These are phyloP conservation scores for Hortaea werneckii DNA, from an alignment of 2,329 filamentous ascomycete species.

Conservation along the genomic window DNA sequence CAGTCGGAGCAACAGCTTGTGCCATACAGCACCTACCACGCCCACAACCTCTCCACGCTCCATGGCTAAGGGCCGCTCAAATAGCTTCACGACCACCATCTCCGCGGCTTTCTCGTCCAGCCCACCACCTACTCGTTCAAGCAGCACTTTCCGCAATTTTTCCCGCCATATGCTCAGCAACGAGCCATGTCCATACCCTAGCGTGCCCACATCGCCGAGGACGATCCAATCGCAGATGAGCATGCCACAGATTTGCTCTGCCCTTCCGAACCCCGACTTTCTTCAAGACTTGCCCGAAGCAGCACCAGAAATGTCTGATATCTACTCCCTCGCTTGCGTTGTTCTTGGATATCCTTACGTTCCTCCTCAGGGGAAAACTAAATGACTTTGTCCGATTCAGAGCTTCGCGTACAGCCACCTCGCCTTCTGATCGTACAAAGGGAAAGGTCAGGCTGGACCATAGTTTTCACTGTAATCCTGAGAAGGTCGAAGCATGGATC, in stretches of 20 bases:
- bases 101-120: conserved; percentile 10
- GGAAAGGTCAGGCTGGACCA: conserved; percentile 40
- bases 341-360: conserved; percentile 60
- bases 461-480: conserved; percentile 62
- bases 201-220: conserved; percentile 6
- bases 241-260: conserved; percentile 13
- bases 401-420: conserved; percentile 41
- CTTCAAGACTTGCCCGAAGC: conserved; percentile 30
- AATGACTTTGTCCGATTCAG: conserved; percentile 58
- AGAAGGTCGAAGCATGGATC: conserved; percentile 62
- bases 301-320: conserved; percentile 44
- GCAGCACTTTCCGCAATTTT: conserved; percentile 22
- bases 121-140: conserved; percentile 8
- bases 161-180: conserved; percentile 21
- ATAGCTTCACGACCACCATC: conserved; percentile 14
- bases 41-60: conserved; percentile 14
- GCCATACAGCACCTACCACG: conserved; percentile 9
- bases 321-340: conserved; percentile 68
- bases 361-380: conserved; percentile 57
- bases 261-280: conserved; percentile 32
- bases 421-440: conserved; percentile 4
- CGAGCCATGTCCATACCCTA: conserved; percentile 2
- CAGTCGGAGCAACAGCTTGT: conserved; percentile 21
- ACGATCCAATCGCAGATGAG: not conserved
- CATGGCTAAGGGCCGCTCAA: conserved; percentile 9